These are phyloP conservation scores for Cercophora samala DNA, from an alignment of 495 filamentous ascomycete species.

Conservation along the genomic window DNA sequence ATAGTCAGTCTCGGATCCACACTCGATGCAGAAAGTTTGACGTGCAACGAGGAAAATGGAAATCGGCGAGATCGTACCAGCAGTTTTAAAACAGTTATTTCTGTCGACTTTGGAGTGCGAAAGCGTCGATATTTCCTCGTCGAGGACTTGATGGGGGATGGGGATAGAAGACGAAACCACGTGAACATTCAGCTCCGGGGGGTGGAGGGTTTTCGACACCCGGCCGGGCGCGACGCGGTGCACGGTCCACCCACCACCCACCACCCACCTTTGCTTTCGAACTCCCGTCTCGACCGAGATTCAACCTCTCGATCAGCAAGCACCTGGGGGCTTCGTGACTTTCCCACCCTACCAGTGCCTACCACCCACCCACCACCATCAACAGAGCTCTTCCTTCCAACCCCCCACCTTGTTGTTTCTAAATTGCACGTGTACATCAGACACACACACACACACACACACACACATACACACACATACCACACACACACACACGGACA, in stretches of 20 bases:
- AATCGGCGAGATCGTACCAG: slow-evolving; percentile 25
- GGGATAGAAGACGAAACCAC: slow-evolving; percentile 28
- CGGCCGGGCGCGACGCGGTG: slow-evolving; percentile 17
- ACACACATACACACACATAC: background rate
- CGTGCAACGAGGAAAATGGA: slow-evolving; percentile 4
- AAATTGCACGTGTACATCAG: background rate
- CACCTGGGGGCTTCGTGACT: background rate
- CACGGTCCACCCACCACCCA: slow-evolving; percentile 28
- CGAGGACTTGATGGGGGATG: slow-evolving; percentile 30
- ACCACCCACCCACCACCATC: slow-evolving; percentile 1
- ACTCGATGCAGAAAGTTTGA: slow-evolving; percentile 17
- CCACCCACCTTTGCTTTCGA: background rate
- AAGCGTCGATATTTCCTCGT: slow-evolving; percentile 13
- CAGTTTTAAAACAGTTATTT: slow-evolving; percentile 12
- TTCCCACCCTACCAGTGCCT: no score
- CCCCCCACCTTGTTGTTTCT: background rate
- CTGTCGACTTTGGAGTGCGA: slow-evolving; percentile 4
- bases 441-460: background rate
- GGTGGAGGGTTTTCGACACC: slow-evolving; percentile 22
- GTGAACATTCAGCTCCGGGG: slow-evolving; percentile 29
- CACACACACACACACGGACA: background rate
- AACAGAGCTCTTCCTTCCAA: background rate
- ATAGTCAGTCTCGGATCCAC: slow-evolving; percentile 25
- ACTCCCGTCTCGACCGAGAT: background rate
- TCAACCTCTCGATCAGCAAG: background rate